Percentiles rank a stretch among this genome's conserved stretches.
Conservation (phyloP, 805 yeast species). For the Ogataea ramenticola region DNA sequence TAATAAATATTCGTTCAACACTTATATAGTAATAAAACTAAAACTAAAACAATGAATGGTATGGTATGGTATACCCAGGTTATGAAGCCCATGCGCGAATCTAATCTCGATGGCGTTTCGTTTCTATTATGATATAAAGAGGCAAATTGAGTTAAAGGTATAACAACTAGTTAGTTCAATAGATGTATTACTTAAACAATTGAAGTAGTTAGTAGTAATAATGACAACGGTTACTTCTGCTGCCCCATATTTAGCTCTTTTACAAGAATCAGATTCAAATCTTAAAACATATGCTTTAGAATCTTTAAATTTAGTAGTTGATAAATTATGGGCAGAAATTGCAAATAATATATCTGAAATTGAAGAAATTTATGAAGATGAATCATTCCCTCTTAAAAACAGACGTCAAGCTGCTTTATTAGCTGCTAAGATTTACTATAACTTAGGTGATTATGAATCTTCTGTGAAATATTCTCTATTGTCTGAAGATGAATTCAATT, state of each 20-base stretch:
- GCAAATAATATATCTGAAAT: slow-evolving; percentile 84
- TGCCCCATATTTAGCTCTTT: slow-evolving; percentile 83
- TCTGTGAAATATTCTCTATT: slow-evolving; percentile 84
- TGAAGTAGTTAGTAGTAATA: no score
- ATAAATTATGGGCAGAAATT: slow-evolving; percentile 95
- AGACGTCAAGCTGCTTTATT: slow-evolving; percentile 84
- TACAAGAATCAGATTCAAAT: slow-evolving; percentile 71
- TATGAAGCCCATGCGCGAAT: no score
- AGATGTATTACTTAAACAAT: no score
- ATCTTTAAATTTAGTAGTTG: slow-evolving; percentile 74
- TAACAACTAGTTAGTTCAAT: no score
- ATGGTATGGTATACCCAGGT: no score
- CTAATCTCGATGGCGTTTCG: no score
- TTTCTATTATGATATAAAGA: no score
- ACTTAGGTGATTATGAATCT: slow-evolving; percentile 87
- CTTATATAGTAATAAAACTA: no score
- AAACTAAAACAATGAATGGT: no score
- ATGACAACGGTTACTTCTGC: slow-evolving; percentile 51
- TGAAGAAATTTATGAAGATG: slow-evolving; percentile 88
- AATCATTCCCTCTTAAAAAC: slow-evolving; percentile 49
- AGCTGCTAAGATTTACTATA: slow-evolving; percentile 84
- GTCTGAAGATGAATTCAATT: slow-evolving; percentile 74
- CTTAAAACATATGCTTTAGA: slow-evolving; percentile 81
- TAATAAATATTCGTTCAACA: no score
- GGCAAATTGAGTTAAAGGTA: no score